phyloP scores from a whole-genome alignment of 345 rosid species.

The Eutrema heterophyllum region DNA sequence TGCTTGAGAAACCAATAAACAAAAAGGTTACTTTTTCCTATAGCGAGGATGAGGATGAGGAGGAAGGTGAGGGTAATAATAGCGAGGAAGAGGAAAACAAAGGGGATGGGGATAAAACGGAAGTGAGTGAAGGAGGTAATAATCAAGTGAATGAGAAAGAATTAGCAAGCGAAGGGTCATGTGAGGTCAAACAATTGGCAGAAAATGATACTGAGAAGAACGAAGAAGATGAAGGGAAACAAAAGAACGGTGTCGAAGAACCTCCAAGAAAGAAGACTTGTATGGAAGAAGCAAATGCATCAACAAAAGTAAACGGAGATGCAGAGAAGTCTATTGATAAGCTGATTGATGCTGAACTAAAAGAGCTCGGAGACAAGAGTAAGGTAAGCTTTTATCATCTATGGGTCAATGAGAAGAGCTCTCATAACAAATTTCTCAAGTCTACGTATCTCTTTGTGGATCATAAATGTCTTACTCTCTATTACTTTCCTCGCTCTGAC shows the following conservation, averaged over 20 bases:
- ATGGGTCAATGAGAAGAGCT: neutral
- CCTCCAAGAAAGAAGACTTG: conserved; percentile 72
- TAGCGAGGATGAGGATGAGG: conserved; percentile 47
- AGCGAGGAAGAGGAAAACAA: conserved; percentile 30
- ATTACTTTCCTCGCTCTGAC: neutral
- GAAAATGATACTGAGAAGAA: conserved; percentile 29
- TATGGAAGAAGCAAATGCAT: conserved; percentile 42
- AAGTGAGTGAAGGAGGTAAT: conserved; percentile 8
- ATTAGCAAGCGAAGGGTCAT: conserved; percentile 28
- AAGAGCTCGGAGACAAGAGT: conserved; percentile 88
- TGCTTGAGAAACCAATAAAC: conserved; percentile 50
- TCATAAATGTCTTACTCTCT: neutral
- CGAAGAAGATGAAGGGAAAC: conserved; percentile 32
- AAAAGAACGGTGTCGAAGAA: conserved; percentile 37
- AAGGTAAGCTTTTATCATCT: conserved; percentile 42
- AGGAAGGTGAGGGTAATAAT: conserved; percentile 25
- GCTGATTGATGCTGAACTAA: conserved; percentile 88
- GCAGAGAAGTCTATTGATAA: conserved; percentile 76
- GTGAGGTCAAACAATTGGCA: conserved; percentile 27
- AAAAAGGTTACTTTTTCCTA: conserved; percentile 78
- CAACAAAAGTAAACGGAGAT: conserved; percentile 32
- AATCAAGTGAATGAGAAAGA: conserved; percentile 30
- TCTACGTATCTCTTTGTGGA: neutral
- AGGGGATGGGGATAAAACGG: conserved; percentile 28
- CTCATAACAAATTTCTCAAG: neutral